These are phyloP conservation scores for Aspergillus viridinutans DNA, from an alignment of 2,329 filamentous ascomycete species.

Conservation along the genomic window DNA sequence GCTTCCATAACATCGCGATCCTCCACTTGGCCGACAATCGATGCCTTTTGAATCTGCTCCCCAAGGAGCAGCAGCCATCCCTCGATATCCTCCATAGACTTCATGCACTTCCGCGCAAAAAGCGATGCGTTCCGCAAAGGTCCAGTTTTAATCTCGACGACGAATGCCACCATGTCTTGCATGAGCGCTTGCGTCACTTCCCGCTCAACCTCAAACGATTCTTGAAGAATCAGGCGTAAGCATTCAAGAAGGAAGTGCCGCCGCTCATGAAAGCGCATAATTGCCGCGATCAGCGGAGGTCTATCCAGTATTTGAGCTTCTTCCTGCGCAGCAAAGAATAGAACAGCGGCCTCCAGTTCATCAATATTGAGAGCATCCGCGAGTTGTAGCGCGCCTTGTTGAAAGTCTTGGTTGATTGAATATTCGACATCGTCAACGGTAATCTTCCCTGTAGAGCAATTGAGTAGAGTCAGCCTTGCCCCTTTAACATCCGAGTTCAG, in stretches of 20 bases:
- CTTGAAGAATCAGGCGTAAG: slow-evolving; percentile 71
- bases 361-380: slow-evolving; percentile 88
- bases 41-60: slow-evolving; percentile 71
- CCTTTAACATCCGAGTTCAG: neutral
- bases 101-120: slow-evolving; percentile 71
- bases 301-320: slow-evolving; percentile 67
- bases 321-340: slow-evolving; percentile 69
- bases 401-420: slow-evolving; percentile 78
- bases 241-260: slow-evolving; percentile 79
- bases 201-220: slow-evolving; percentile 60
- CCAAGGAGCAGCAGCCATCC: slow-evolving; percentile 69
- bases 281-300: slow-evolving; percentile 68
- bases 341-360: slow-evolving; percentile 74
- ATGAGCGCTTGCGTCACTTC: slow-evolving; percentile 52
- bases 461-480: slow-evolving; percentile 15
- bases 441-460: slow-evolving; percentile 61
- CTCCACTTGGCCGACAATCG: slow-evolving; percentile 65
- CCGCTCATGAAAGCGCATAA: slow-evolving; percentile 84
- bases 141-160: slow-evolving; percentile 55
- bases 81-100: slow-evolving; percentile 71
- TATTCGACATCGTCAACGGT: slow-evolving; percentile 69
- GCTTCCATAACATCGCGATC: slow-evolving; percentile 67
- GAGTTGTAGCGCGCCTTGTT: slow-evolving; percentile 73
- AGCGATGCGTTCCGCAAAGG: slow-evolving; percentile 50
- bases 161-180: slow-evolving; percentile 52